These are phyloP conservation scores for Haematococcus lacustris DNA, from an alignment of 139 green algal species.

Conservation along the genomic window DNA sequence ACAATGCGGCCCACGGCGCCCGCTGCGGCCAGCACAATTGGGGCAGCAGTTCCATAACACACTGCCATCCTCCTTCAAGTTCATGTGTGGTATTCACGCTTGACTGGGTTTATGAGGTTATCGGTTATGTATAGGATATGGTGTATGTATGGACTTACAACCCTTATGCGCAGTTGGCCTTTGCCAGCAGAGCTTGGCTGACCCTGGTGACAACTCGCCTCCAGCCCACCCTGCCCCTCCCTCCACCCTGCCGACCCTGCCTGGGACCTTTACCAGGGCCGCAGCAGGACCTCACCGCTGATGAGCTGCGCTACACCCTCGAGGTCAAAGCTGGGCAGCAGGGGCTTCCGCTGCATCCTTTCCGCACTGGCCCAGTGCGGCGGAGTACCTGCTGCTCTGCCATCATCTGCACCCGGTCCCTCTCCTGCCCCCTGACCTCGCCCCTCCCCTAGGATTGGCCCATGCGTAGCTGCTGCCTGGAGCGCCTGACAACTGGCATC, in stretches of 20 bases:
- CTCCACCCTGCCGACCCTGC: neutral
- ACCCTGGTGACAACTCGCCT: neutral
- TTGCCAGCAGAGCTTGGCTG: too few species aligned
- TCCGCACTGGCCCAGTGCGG: too few species aligned
- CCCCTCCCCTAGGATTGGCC: too few species aligned
- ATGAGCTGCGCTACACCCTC: slow-evolving; percentile 18
- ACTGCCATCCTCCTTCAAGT: neutral
- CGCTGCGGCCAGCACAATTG: too few species aligned
- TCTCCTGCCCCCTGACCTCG: too few species aligned
- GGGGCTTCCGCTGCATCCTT: too few species aligned
- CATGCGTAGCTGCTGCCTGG: too few species aligned
- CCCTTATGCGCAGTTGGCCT: neutral
- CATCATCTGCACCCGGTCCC: too few species aligned
- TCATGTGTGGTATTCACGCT: neutral
- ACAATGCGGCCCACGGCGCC: neutral
- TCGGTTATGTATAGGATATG: neutral
- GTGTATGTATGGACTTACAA: neutral
- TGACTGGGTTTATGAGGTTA: neutral
- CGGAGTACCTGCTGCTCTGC: too few species aligned
- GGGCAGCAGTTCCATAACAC: too few species aligned
- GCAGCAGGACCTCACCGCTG: slow-evolving; percentile 17
- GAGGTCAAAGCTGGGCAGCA: neutral
- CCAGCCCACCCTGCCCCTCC: neutral
- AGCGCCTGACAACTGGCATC: too few species aligned
- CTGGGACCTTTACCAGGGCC: neutral